phyloP scores from a whole-genome alignment of 2,329 filamentous ascomycete species.

The Colletotrichum sp. region DNA sequence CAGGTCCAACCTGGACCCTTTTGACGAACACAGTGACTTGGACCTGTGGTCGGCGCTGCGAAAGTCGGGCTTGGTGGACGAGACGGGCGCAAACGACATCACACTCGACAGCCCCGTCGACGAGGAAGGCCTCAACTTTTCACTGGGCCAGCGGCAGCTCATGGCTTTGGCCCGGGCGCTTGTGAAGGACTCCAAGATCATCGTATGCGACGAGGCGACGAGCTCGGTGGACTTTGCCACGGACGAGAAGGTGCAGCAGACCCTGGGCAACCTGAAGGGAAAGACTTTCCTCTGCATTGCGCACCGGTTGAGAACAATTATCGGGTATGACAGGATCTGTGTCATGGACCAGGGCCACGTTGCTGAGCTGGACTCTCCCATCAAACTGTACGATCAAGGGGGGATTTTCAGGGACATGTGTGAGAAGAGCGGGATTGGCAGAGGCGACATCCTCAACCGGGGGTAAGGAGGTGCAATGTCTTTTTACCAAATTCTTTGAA shows the following conservation, averaged over 20 bases:
- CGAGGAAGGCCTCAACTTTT: conserved; percentile 61
- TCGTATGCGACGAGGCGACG: conserved; percentile 75
- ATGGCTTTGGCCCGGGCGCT: conserved; percentile 70
- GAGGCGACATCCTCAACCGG: conserved; percentile 46
- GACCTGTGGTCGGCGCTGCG: conserved; percentile 59
- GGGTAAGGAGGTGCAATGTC: rapidly evolving
- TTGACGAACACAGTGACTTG: conserved; percentile 68
- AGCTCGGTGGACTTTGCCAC: conserved; percentile 72
- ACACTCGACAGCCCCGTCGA: conserved; percentile 70
- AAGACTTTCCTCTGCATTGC: conserved; percentile 73
- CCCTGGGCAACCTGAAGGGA: conserved; percentile 61
- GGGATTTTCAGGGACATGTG: conserved; percentile 73
- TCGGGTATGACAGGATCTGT: conserved; percentile 74
- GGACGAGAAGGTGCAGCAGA: conserved; percentile 39
- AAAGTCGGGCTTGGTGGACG: conserved; percentile 53
- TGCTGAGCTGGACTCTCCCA: conserved; percentile 68
- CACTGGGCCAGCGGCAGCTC: conserved; percentile 46
- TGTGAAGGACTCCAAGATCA: conserved; percentile 66
- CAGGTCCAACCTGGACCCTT: conserved; percentile 55
- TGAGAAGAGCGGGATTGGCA: conserved; percentile 40
- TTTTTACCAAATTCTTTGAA: neutral
- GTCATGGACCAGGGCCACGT: conserved; percentile 76
- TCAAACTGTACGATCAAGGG: conserved; percentile 62
- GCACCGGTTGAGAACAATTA: conserved; percentile 61
- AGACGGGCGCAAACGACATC: conserved; percentile 27